Conservation (phyloP, 73 alveolate species). For the Tetrahymena elliotti region DNA sequence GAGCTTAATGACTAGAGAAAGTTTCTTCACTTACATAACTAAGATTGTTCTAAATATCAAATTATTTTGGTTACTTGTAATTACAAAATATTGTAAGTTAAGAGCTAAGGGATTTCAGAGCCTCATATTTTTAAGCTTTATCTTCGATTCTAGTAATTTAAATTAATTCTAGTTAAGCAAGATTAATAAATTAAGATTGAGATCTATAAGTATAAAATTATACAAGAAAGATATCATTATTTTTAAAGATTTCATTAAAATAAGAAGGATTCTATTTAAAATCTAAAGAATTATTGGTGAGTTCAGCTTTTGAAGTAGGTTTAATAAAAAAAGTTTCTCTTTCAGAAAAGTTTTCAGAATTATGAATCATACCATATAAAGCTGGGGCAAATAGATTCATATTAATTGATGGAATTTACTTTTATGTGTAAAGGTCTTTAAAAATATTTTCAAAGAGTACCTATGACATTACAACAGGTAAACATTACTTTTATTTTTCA, state of each 20-base stretch:
- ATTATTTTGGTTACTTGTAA: not conserved
- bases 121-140: not conserved
- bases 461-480: not conserved
- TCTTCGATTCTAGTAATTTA: not conserved
- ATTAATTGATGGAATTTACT: not conserved
- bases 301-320: not conserved
- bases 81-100: not conserved
- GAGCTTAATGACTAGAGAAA: not conserved
- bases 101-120: not conserved
- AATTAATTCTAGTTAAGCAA: not conserved
- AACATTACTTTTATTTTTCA: not conserved
- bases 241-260: not conserved
- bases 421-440: not conserved
- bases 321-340: not conserved
- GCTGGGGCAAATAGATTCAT: not conserved
- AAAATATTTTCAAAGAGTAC: not conserved
- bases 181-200: not conserved
- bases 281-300: not conserved
- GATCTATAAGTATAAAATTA: not conserved
- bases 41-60: not conserved
- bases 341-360: not conserved
- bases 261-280: not conserved
- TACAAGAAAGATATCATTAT: not conserved
- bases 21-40: not conserved
- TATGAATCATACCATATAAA: not conserved